phyloP scores from a whole-genome alignment of 1,139 yeast species.

The Yamadazyma triangularis region DNA sequence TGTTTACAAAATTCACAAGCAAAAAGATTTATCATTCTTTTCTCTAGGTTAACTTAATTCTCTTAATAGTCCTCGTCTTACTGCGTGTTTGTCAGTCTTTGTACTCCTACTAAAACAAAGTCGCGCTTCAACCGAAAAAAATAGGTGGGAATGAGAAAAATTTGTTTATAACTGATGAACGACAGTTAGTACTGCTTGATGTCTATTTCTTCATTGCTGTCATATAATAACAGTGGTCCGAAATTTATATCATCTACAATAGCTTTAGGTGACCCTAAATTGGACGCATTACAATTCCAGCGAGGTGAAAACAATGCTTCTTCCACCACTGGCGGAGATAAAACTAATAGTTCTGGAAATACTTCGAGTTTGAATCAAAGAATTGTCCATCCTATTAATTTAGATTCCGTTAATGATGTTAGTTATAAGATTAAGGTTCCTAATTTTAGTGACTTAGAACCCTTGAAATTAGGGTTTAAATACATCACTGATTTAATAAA shows the following conservation, averaged over 20 bases:
- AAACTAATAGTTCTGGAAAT: too few relatives aligned
- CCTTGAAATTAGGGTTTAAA: conserved; percentile 40
- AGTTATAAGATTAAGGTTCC: conserved; percentile 43
- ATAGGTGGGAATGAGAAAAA: conserved; percentile 2
- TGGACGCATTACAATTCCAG: conserved; percentile 36
- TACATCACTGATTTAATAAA: conserved; percentile 42
- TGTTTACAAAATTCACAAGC: neutral
- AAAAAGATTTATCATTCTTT: too few relatives aligned
- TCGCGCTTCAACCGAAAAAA: too few relatives aligned
- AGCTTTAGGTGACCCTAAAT: conserved; percentile 25
- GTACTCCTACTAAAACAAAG: too few relatives aligned
- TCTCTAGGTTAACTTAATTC: too few relatives aligned
- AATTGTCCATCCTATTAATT: conserved; percentile 12
- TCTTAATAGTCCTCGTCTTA: too few relatives aligned
- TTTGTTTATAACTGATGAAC: conserved; percentile 5
- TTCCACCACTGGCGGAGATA: neutral
- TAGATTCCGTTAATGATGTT: conserved; percentile 38
- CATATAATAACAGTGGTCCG: neutral
- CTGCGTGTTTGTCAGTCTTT: too few relatives aligned
- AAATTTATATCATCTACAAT: conserved; percentile 31
- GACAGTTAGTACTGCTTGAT: neutral
- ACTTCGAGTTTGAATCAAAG: conserved; percentile 20
- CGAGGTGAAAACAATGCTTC: conserved; percentile 16
- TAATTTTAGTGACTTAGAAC: conserved; percentile 40
- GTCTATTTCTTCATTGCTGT: neutral